Evolutionary conservation across 305 asterid genomes (phyloP).

Genomic region (Stenogyne calaminthoides): DNA sequence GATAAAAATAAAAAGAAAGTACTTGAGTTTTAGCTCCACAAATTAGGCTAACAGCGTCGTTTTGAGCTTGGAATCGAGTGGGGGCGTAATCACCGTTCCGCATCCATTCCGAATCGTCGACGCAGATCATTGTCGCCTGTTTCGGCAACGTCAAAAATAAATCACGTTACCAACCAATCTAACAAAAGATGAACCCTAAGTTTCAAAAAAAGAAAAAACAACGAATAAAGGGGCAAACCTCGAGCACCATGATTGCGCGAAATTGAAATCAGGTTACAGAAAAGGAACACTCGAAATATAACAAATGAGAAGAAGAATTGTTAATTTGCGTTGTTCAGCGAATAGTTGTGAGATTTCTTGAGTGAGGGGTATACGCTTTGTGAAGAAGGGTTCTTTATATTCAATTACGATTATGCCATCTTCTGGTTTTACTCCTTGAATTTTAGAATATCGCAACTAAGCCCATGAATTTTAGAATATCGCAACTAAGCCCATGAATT

Average conservation of each 20-base stretch:
- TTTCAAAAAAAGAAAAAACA: background rate
- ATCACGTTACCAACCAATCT: slow-evolving; percentile 6
- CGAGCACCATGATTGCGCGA: slow-evolving; percentile 43
- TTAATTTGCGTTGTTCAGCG: slow-evolving; percentile 2
- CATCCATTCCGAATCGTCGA: slow-evolving; percentile 99
- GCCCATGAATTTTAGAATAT: background rate
- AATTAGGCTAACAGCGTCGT: slow-evolving; percentile 90
- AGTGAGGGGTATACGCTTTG: slow-evolving; percentile 27
- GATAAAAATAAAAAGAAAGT: slow-evolving; percentile 14
- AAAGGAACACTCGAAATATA: background rate
- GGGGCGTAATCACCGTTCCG: slow-evolving; percentile 95
- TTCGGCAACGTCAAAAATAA: slow-evolving; percentile 2
- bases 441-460: background rate
- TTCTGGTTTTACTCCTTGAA: background rate
- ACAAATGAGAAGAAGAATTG: slow-evolving; percentile 9
- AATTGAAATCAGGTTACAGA: slow-evolving; percentile 5
- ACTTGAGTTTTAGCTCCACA: slow-evolving; percentile 99
- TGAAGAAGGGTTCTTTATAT: background rate
- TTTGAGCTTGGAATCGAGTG: slow-evolving; percentile 84
- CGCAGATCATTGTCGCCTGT: slow-evolving; percentile 96
- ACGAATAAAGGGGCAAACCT: slow-evolving; percentile 29
- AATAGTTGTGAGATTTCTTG: slow-evolving; percentile 32
- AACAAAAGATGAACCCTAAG: slow-evolving; percentile 25
- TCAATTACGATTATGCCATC: background rate
- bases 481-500: too few relatives aligned